Conservation (phyloP, 257 asterid species). For the Penstemon newberryi region DNA sequence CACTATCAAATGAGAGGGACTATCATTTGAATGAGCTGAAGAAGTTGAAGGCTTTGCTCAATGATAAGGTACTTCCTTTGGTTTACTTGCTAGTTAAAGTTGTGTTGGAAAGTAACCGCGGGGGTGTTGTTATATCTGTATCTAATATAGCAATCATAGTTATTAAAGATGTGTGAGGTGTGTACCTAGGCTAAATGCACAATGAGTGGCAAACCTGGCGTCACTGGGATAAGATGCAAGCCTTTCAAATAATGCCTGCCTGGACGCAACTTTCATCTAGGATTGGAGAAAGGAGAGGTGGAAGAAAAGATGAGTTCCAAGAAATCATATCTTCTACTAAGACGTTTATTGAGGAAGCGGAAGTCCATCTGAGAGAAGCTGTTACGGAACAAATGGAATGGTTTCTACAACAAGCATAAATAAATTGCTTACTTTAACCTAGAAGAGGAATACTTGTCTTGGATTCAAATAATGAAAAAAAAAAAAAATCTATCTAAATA, state of each 20-base stretch:
- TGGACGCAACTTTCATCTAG: too few relatives aligned
- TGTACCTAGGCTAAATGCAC: neutral
- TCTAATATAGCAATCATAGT: neutral
- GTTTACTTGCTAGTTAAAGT: neutral
- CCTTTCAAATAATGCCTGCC: neutral
- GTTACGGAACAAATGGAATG: too few relatives aligned
- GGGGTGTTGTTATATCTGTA: neutral
- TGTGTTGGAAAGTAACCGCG: neutral
- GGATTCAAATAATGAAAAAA: too few relatives aligned
- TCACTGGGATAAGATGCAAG: neutral
- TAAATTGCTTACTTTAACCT: too few relatives aligned
- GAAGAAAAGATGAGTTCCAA: too few relatives aligned
- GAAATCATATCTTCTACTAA: too few relatives aligned
- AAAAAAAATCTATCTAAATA: too few relatives aligned
- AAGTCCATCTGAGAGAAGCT: too few relatives aligned
- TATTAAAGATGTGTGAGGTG: neutral
- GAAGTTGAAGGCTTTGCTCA: constrained; percentile 70
- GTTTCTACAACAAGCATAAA: too few relatives aligned
- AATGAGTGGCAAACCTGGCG: neutral
- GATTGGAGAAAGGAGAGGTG: too few relatives aligned
- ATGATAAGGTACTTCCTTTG: constrained; percentile 66
- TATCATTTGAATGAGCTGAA: constrained; percentile 76
- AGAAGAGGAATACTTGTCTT: too few relatives aligned
- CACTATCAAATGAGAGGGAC: constrained; percentile 83
- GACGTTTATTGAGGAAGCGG: too few relatives aligned